These are phyloP conservation scores for Phialophora verrucosa DNA, from an alignment of 2,329 filamentous ascomycete genomes.

Conservation along the genomic window DNA sequence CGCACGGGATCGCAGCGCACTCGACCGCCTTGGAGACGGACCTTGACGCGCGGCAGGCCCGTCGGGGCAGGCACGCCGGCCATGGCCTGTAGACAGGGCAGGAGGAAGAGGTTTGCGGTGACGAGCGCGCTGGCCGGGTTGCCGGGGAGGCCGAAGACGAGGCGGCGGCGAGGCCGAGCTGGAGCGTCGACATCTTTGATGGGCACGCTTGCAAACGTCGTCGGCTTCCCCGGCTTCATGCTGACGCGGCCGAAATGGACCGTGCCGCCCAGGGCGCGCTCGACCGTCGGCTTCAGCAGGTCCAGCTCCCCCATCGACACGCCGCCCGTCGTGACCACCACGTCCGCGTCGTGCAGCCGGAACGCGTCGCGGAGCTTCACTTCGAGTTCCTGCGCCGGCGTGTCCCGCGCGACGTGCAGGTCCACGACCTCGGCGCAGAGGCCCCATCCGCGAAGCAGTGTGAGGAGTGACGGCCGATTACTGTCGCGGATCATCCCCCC, in stretches of 20 bases:
- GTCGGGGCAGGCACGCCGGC: conserved; percentile 56
- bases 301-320: conserved; percentile 98
- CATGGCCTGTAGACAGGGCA: conserved; percentile 81
- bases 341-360: conserved; percentile 65
- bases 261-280: conserved; percentile 83
- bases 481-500: conserved; percentile 91
- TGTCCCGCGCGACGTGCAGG: conserved; percentile 73
- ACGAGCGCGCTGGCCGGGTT: conserved; percentile 94
- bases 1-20: conserved; percentile 75
- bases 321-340: conserved; percentile 90
- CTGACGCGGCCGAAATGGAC: conserved; percentile 95
- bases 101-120: conserved; percentile 90
- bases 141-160: conserved; percentile 88
- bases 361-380: conserved; percentile 76
- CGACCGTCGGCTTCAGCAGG: conserved; percentile 93
- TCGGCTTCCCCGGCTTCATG: conserved; percentile 99
- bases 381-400: conserved; percentile 72
- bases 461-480: conserved; percentile 85
- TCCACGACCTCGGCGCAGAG: conserved; percentile 73
- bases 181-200: conserved; percentile 51
- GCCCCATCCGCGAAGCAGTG: conserved; percentile 73
- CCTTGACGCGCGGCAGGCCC: conserved; percentile 68
- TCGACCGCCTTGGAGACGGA: conserved; percentile 69
- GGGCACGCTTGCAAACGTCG: conserved; percentile 90
- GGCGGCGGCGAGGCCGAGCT: conserved; percentile 46